These are phyloP conservation scores for Yamadazyma takamatsuzukensis DNA, from an alignment of 805 yeast species.

Conservation along the genomic window DNA sequence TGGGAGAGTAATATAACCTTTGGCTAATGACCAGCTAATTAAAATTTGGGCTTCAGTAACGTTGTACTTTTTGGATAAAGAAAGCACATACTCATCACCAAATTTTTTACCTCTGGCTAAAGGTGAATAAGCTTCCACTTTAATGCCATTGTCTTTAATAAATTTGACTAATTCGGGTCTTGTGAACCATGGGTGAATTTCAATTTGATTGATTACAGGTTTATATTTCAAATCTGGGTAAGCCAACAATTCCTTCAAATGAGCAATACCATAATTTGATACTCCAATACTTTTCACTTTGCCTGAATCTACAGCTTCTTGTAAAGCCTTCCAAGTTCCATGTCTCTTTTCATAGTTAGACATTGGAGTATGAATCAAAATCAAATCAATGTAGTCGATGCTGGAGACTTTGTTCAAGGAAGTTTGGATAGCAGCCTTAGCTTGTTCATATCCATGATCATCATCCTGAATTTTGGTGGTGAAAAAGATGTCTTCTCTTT, in stretches of 20 bases:
- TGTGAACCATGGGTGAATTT: conserved; percentile 46
- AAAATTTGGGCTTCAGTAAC: conserved; percentile 60
- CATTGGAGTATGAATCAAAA: conserved; percentile 56
- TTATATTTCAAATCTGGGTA: conserved; percentile 20
- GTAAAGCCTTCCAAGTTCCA: conserved; percentile 77
- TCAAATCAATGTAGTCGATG: conserved; percentile 38
- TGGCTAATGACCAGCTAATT: conserved; percentile 68
- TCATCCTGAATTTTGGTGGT: conserved; percentile 30
- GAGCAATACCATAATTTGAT: conserved; percentile 28
- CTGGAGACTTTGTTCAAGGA: conserved; percentile 29
- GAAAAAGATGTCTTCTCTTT: conserved; percentile 33
- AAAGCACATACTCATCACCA: conserved; percentile 49
- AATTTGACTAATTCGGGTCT: conserved; percentile 66
- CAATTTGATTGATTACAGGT: conserved; percentile 34
- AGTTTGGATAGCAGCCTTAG: conserved; percentile 25
- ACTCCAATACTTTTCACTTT: conserved; percentile 36
- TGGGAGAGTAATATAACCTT: conserved; percentile 69
- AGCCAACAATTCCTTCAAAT: conserved; percentile 22
- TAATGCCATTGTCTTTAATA: conserved; percentile 52
- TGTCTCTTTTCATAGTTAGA: conserved; percentile 6
- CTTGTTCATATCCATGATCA: conserved; percentile 33
- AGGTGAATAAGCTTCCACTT: conserved; percentile 78
- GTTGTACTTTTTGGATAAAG: conserved; percentile 47
- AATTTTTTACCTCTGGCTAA: conserved; percentile 61
- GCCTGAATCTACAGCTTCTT: conserved; percentile 65